Conservation (phyloP, 1,284 basidiomycete genomes). For the Anthracocystis panici-leucophaei region DNA sequence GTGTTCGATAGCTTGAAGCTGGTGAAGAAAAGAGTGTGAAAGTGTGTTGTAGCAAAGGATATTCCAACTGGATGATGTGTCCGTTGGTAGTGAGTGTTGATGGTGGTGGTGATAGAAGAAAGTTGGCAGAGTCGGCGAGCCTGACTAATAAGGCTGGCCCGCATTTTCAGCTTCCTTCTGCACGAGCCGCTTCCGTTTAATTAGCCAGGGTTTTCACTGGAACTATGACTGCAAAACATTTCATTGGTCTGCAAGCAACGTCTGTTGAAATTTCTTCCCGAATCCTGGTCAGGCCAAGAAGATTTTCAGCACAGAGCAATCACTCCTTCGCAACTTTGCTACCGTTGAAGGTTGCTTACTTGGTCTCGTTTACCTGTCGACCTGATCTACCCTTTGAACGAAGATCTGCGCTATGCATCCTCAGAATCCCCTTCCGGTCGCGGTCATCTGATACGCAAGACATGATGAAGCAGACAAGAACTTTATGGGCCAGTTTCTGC, state of each 20-base stretch:
- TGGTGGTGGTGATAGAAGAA: conserved; percentile 25
- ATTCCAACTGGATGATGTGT: conserved; percentile 1
- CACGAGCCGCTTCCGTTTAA: conserved; percentile 34
- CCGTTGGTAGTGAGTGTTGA: background rate
- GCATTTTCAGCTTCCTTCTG: background rate
- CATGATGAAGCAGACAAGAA: too few relatives aligned
- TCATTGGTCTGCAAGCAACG: conserved; percentile 5
- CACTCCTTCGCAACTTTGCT: too few relatives aligned
- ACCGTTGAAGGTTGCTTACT: too few relatives aligned
- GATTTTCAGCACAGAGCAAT: too few relatives aligned
- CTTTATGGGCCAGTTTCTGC: too few relatives aligned
- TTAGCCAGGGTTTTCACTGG: conserved; percentile 26
- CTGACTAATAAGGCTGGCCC: conserved; percentile 28
- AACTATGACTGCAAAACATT: conserved; percentile 5
- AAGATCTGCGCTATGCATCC: conserved; percentile 2
- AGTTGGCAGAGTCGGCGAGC: background rate
- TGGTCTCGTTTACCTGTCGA: background rate
- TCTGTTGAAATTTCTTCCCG: conserved; percentile 15
- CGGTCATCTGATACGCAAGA: too few relatives aligned
- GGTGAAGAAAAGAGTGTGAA: conserved; percentile 1
- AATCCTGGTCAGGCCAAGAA: background rate
- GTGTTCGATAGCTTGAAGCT: conserved; percentile 4
- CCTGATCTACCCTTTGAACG: background rate
- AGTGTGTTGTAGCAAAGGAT: background rate
- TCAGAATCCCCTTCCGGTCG: background rate